Base-by-base conservation (phyloP, 2,329 filamentous ascomycete species). In the Allantophomopsis cytisporea region DNA sequence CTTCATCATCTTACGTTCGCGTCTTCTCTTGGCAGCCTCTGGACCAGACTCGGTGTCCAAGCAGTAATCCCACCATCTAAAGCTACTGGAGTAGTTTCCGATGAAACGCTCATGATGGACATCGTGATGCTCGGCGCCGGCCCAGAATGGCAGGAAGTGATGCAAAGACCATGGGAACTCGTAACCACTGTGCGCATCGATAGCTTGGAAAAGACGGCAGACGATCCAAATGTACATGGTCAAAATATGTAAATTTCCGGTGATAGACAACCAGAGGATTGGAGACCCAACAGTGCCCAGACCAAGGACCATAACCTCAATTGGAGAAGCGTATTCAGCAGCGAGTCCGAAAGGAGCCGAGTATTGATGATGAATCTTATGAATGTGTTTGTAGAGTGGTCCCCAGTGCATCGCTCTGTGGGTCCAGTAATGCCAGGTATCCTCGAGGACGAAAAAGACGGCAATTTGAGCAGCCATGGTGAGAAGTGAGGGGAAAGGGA, bases 341-440 rank as follows among this genome's bases (percentile, higher is more conserved):
- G 91, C 89, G 39, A 98, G 71, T 50, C 91, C 91, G 57, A 98
- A 98, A 14, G 91, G 91, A 11, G 91, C 91, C 31, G 87, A 94
- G 69, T 98, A 98, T 56, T 91, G 89, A 69, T 98, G 91, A 68
- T 98, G 91, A 52, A 98, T 88, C 70, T 98, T 98, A 75, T 98
- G 91, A 54, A 98, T 84, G 55, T 80, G 75, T 69, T 87, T 94
- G 77, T 98, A 98, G 5, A 98, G 78, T 31, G 87, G 85, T 16
- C 85, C 88, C 68, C 86, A 93, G 71, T 98, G 91, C 64, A 98
- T 77, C 34, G 74, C 76, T 51, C 91, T 86, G 66, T 98, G 91
- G 50, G 77, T 78, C 80, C 88, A 96, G 72, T 98, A 98, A 65
- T 98, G 91, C 91, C 91, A 98, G 49, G 89, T 69, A 62, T 98